Evolutionary conservation across 495 filamentous ascomycete species (phyloP).

Genomic region (Penicillium chermesinum): DNA sequence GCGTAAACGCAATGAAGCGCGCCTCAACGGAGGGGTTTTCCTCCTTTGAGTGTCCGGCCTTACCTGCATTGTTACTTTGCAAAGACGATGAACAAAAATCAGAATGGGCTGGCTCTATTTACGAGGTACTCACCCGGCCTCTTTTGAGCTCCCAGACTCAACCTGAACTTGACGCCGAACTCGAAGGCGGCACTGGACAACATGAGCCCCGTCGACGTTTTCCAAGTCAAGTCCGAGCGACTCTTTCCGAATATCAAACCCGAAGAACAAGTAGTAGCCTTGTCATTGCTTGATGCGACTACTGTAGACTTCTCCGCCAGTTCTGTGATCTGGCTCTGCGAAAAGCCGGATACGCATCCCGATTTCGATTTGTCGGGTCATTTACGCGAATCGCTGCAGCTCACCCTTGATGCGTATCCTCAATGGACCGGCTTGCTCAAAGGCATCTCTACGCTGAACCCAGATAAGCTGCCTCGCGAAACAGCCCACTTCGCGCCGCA

Average conservation of each 20-base stretch:
- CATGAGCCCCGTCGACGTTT: not conserved
- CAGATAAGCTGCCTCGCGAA: not conserved
- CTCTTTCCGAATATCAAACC: slow-evolving; percentile 6
- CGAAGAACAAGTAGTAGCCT: slow-evolving; percentile 3
- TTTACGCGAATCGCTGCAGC: slow-evolving; percentile 20
- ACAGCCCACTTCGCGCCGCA: slow-evolving; percentile 11
- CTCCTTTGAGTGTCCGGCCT: not conserved
- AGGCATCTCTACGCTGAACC: slow-evolving; percentile 10
- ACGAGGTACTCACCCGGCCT: not conserved
- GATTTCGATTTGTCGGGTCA: slow-evolving; percentile 9
- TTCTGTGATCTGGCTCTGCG: slow-evolving; percentile 26
- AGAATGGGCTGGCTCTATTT: not conserved
- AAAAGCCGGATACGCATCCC: slow-evolving; percentile 3
- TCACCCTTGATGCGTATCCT: slow-evolving; percentile 27
- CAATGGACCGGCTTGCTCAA: slow-evolving; percentile 28
- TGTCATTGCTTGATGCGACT: slow-evolving; percentile 31
- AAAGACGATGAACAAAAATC: not conserved
- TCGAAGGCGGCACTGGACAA: not conserved
- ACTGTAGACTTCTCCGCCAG: slow-evolving; percentile 18
- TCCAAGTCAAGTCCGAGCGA: slow-evolving; percentile 7
- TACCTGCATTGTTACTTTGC: not conserved
- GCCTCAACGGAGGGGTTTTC: too few species aligned
- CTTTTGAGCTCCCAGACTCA: not conserved
- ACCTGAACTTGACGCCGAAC: too few species aligned
- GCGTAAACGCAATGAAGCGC: too few species aligned